Base-by-base conservation (phyloP, 2,329 filamentous ascomycete genomes). In the Teratosphaeriaceae sp. region DNA sequence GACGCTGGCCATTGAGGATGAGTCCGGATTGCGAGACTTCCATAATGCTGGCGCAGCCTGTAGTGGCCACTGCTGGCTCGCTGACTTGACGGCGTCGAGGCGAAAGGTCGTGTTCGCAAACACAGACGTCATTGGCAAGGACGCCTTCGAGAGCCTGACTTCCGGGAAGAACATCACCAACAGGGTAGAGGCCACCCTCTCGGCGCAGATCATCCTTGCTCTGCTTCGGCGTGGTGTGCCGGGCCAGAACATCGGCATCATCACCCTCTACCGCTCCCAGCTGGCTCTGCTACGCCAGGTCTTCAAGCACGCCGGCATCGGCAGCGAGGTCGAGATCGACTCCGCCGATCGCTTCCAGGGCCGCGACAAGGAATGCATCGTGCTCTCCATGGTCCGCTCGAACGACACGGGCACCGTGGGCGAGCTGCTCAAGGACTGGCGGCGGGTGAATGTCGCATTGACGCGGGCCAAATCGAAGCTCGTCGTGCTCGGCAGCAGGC, bases 281-380 rank as follows among this genome's bases (percentile, higher is more conserved):
- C 79, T 98, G 1, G 82, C 87, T 0, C 71, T 95, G 2, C 74
- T 98, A 1, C 85, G 86, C 51, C 79, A 89, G 47, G 74, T 74
- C 9, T 76, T 95, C 24, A 55, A 53, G 16, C 41, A 46, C 2
- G 44, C 63, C 46, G 50, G 65, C 53, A 36, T 67, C 54, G 34
- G 67, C 72, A 0, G 67, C 0, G 76, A 78, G 2, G 80, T 98
- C 1, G 92, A 98, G 65, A 88, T 97, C 76, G 88, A 98, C 65
- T 97, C 92, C 0, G 89, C 92, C 2, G 92, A 98, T 66, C 88
- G 90, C 34, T 98, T 95, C 65, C 92, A 98, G 63, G 92, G 92
- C 5, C 79, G 92, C 8, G 92, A 98, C 66, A 98, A 98, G 62
- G 88, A 95, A 59, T 82, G 94, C 2, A 78, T 97, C 1, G 79